Percentiles rank a stretch among this genome's conserved stretches.
phyloP scores from a whole-genome alignment of 345 rosid species.

The thale cress (Arabidopsis thaliana) region TAIR10.1 NC_003070.9:25258501-25259000 shows the following conservation, averaged over 20 bases:
- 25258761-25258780: not conserved
- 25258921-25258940: constrained; percentile 70
- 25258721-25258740: constrained; percentile 56
- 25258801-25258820: no score
- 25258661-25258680: constrained; percentile 82
- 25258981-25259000: constrained; percentile 92
- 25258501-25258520: constrained; percentile 99
- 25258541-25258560: constrained; percentile 64
- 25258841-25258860: no score
- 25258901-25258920: constrained; percentile 77
- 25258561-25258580: not conserved
- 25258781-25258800: constrained; percentile 26
- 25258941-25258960: constrained; percentile 80
- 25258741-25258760: constrained; percentile 63
- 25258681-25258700: constrained; percentile 71
- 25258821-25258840: no score
- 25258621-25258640: constrained; percentile 62
- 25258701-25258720: constrained; percentile 75
- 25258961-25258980: constrained; percentile 95
- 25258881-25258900: constrained; percentile 75
- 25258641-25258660: constrained; percentile 76
- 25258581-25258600: constrained; percentile 38
- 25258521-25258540: constrained; percentile 75
- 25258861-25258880: constrained; percentile 46
- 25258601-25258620: not conserved